phyloP scores from a whole-genome alignment of 208 protist genomes.

The Entamoeba moshkovskii region DNA sequence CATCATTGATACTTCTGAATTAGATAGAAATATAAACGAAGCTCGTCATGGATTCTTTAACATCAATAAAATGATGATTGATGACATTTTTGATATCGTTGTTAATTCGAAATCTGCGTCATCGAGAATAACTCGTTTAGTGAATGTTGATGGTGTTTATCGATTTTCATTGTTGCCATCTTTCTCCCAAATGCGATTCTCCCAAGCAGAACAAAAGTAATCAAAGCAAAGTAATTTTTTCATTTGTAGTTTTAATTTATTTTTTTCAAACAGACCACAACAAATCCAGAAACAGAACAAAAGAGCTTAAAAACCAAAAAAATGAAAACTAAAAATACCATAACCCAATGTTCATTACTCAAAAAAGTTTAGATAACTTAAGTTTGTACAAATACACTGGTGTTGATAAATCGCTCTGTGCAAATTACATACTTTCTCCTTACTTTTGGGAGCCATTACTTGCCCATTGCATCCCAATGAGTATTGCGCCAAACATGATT shows the following conservation, averaged over 20 bases:
- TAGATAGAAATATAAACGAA: neutral
- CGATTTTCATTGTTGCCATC: neutral
- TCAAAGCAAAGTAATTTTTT: too few species aligned
- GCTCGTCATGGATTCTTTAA: neutral
- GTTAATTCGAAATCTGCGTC: neutral
- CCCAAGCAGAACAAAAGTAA: neutral
- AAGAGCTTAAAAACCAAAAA: too few species aligned
- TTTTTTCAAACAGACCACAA: too few species aligned
- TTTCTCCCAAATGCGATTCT: neutral
- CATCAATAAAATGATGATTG: neutral
- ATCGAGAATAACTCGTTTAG: neutral
- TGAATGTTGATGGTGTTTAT: neutral
- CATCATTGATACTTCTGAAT: neutral
- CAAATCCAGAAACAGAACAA: too few species aligned
- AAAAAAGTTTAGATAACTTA: neutral
- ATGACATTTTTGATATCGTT: neutral
- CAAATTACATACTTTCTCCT: conserved; percentile 2
- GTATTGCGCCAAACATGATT: conserved; percentile 10
- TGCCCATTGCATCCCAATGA: neutral
- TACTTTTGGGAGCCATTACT: neutral
- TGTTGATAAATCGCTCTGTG: neutral
- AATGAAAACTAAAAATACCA: too few species aligned
- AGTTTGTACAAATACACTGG: neutral
- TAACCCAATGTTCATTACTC: neutral
- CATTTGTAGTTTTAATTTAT: too few species aligned